These are phyloP conservation scores for Didymella glomerata DNA, from an alignment of 2,329 filamentous ascomycete genomes.

Conservation along the genomic window DNA sequence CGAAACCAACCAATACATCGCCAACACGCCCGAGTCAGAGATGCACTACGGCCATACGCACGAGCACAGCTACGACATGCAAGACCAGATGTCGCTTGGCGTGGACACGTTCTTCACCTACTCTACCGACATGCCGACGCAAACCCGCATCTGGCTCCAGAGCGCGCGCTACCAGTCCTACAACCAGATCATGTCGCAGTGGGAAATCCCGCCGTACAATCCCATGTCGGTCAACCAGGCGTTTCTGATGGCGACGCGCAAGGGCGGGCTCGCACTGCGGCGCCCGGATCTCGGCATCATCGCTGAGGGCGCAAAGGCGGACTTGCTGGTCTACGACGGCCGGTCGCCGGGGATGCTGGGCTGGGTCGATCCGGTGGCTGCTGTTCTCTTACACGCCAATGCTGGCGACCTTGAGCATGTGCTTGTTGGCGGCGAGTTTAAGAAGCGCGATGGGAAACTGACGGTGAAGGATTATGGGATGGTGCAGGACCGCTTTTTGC, in stretches of 20 bases:
- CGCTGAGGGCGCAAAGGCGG: constrained; percentile 61
- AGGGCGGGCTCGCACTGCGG: constrained; percentile 62
- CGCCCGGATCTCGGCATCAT: constrained; percentile 62
- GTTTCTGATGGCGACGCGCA: constrained; percentile 63
- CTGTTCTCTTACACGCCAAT: constrained; percentile 64
- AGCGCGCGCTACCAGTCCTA: background rate
- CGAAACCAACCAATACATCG: constrained; percentile 61
- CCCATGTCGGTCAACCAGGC: constrained; percentile 65
- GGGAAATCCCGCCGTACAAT: constrained; percentile 57
- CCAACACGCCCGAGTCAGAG: constrained; percentile 67
- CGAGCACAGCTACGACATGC: constrained; percentile 1
- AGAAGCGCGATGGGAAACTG: constrained; percentile 57
- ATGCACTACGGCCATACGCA: constrained; percentile 64
- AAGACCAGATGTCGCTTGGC: constrained; percentile 50
- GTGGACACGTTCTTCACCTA: constrained; percentile 65
- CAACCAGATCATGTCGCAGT: constrained; percentile 45
- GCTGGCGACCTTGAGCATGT: constrained; percentile 63
- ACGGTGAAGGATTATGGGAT: constrained; percentile 13
- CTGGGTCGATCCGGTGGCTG: constrained; percentile 65
- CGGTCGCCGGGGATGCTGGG: constrained; percentile 61
- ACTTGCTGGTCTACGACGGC: constrained; percentile 63
- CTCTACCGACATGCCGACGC: constrained; percentile 55
- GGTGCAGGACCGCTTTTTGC: background rate
- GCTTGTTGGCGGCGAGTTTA: constrained; percentile 59
- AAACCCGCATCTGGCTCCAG: constrained; percentile 66